phyloP scores from a whole-genome alignment of 306 rosid genomes.

The Macrotyloma uniflorum region DNA sequence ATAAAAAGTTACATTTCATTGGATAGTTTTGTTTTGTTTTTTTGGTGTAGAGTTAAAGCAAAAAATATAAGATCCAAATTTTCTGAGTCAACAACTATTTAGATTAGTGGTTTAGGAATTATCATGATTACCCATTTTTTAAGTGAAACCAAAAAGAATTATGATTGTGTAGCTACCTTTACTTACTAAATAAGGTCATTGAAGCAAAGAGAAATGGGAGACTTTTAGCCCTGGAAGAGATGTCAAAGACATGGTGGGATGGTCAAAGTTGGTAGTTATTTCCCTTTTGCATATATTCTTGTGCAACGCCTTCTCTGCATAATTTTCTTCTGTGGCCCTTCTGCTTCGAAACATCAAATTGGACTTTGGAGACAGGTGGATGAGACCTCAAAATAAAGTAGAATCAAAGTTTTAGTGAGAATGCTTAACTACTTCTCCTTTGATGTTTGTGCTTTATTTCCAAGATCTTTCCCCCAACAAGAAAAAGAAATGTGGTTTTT shows the following conservation, averaged over 20 bases:
- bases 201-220: background rate
- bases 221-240: conserved; percentile 4
- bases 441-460: conserved; percentile 1
- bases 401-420: conserved; percentile 21
- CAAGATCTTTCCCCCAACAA: background rate
- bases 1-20: too few species aligned
- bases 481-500: too few species aligned
- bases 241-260: conserved; percentile 35
- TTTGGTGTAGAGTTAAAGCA: too few species aligned
- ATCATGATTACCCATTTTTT: background rate
- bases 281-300: conserved; percentile 33
- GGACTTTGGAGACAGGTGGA: conserved; percentile 27
- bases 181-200: conserved; percentile 32
- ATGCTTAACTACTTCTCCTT: background rate
- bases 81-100: background rate
- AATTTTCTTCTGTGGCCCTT: conserved; percentile 31
- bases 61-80: too few species aligned
- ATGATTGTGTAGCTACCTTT: conserved; percentile 4
- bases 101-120: conserved; percentile 15
- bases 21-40: too few species aligned
- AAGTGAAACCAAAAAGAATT: conserved; percentile 11
- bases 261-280: conserved; percentile 55
- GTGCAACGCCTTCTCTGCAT: conserved; percentile 31
- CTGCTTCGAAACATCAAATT: conserved; percentile 14
- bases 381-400: background rate